Conservation (phyloP, 2,329 filamentous ascomycete genomes). For the Aspergillus fischeri region DNA sequence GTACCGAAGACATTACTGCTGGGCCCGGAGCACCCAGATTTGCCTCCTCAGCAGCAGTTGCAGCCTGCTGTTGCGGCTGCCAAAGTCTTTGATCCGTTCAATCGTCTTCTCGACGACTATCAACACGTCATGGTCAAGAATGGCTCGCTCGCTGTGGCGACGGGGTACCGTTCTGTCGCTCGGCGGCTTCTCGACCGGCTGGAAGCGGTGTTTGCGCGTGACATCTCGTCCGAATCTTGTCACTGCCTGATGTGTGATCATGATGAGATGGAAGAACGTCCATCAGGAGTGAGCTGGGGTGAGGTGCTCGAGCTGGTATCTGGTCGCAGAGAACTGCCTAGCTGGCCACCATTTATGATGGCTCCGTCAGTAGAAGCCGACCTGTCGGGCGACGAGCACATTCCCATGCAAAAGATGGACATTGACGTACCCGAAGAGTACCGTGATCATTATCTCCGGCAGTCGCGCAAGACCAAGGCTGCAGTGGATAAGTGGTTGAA, state of each 20-base stretch:
- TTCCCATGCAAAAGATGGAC: conserved; percentile 74
- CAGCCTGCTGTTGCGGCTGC: conserved; percentile 65
- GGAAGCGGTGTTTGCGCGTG: conserved; percentile 89
- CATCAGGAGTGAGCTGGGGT: conserved; percentile 77
- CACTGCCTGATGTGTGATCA: conserved; percentile 77
- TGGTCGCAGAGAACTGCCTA: conserved; percentile 77
- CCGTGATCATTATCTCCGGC: conserved; percentile 83
- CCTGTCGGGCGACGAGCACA: conserved; percentile 50
- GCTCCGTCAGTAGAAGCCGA: conserved; percentile 56
- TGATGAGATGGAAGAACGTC: conserved; percentile 55
- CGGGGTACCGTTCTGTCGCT: conserved; percentile 91
- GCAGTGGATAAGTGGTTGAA: conserved; percentile 88
- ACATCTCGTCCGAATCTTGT: conserved; percentile 84
- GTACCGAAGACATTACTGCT: conserved; percentile 69
- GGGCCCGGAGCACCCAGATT: conserved; percentile 49
- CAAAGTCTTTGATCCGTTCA: conserved; percentile 76
- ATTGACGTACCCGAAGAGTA: conserved; percentile 93
- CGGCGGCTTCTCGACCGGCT: conserved; percentile 82
- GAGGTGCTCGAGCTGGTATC: conserved; percentile 92
- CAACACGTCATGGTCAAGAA: conserved; percentile 73
- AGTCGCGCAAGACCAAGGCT: conserved; percentile 88
- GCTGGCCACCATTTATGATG: conserved; percentile 84
- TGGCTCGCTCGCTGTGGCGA: conserved; percentile 90
- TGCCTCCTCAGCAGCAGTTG: conserved; percentile 53
- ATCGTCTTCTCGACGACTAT: conserved; percentile 81